Evolutionary conservation across 495 filamentous ascomycete species (phyloP), one percentile per base, ranked within the genome.

Genomic region (Hypoxylon perforatum): DNA sequence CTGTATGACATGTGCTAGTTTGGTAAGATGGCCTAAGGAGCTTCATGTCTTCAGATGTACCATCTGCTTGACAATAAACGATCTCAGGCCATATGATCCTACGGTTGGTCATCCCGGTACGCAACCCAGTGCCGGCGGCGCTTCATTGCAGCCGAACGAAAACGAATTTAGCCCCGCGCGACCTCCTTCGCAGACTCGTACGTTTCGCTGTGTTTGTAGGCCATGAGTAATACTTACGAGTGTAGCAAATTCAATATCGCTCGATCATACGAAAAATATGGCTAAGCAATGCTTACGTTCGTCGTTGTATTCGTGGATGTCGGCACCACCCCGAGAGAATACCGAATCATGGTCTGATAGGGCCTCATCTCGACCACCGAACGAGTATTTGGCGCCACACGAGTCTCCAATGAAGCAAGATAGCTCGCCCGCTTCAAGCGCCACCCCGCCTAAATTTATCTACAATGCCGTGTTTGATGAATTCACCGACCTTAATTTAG

Each of bases 21-120:
- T 87, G 39, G 87, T 97, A 47, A 87, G 88, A 48, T 97, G 93
- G 91, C 93, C 94, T n/a, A 85, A 83, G 60, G 82, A 89, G 57
- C 73, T 94, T 65, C 84, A 85, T 22, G 82, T 89, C 41, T 97
- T 94, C 77, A 84, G 92, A 67, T 97, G 94, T 76, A 90, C 91
- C 30, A 87, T 90, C 47, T 97, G 94, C 76, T 79, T 92, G 68
- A 96, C 91, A 47, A 86, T 97, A 69, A 97, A 95, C 67, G 93
- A 97, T 72, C 72, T 97, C 47, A 84, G 86, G 60, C 86, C 86
- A 11, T 63, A 53, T 45, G 64, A 57, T 36, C 53, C 67, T 38
- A 28, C 18, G 22, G 28, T 49, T 56, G 21, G 63, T 18, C 46
- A 65, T 41, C 56, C 36, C 25, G 59, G 63, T 19, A 63, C 56